Evolutionary conservation across 345 rosid species (phyloP), one percentile per base, ranked within the genome.

Genomic region (Theobroma cacao): DNA sequence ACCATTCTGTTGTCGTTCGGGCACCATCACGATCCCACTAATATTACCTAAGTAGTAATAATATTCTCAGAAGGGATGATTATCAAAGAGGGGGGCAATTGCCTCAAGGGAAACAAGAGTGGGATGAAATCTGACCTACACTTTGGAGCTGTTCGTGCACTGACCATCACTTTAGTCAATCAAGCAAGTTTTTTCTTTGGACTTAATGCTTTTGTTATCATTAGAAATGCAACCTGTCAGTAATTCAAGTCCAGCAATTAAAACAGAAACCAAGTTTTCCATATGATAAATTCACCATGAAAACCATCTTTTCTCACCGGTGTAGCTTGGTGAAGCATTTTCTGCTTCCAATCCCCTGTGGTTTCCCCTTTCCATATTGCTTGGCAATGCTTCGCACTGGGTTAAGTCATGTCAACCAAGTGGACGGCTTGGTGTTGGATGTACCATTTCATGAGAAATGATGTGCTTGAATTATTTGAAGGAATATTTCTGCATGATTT

Each of bases 401-500:
- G 79, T 67, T 55, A 69, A 67, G 77, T 83, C 74, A 1, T 69
- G 79, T 74, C 82, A 68, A 53, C 8, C 40, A 45, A 74, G 75
- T 68, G 59, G 52, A 15, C 1, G 60, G 17, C 38, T 12, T n/a
- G 4, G 60, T n/a, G 48, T 30, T 74, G 41, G 82, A 4, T 53
- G 73, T 75, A 15, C 41, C 56, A 45, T 69, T 75, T 58, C 30
- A 69, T 76, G 58, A 77, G 56, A 76, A 62, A 65, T 14, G 81
- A 82, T 12, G 78, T 62, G 77, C 26, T 72, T 62, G 77, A 75
- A 84, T 86, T 82, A 75, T 81, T 77, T 80, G 82, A 80, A 80
- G 85, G 87, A 84, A 88, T 82, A 86, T 86, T 81, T 84, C 62
- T 75, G 77, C 50, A 80, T 59, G 80, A 77, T 84, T 79, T 81